Conservation (phyloP, 371 early-diverging fungal species). For the Amoeboradix gromovi region DNA sequence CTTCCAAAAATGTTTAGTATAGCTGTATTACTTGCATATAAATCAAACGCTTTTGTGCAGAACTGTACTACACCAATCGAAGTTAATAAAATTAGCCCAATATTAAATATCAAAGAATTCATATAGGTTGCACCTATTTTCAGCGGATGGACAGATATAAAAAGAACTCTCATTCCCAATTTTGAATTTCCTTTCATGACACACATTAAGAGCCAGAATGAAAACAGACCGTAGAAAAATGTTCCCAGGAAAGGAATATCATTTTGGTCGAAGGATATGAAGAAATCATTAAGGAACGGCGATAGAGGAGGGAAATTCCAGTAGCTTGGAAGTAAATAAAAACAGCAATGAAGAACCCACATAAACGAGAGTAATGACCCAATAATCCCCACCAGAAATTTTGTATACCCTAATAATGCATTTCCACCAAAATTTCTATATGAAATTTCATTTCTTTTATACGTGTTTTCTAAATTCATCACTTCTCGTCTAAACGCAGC, state of each 20-base stretch:
- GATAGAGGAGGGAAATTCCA: constrained; percentile 10
- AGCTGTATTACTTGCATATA: constrained; percentile 17
- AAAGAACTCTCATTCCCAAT: constrained; percentile 20
- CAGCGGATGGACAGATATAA: constrained; percentile 21
- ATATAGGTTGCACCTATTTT: constrained; percentile 21
- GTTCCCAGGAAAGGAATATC: constrained; percentile 19
- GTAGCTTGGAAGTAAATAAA: constrained; percentile 20
- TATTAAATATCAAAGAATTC: constrained; percentile 22
- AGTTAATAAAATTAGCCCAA: constrained; percentile 18
- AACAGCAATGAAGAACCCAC: constrained; percentile 19
- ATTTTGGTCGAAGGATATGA: constrained; percentile 11
- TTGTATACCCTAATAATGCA: constrained; percentile 10
- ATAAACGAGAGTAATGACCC: constrained; percentile 17
- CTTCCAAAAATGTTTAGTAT: too few species aligned
- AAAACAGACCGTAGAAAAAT: constrained; percentile 16
- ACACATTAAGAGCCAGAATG: constrained; percentile 20
- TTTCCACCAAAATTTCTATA: constrained; percentile 19
- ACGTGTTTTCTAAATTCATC: constrained; percentile 18
- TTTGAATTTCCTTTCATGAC: constrained; percentile 20
- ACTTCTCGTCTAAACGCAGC: too few species aligned
- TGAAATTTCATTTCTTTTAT: constrained; percentile 14
- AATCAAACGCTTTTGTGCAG: constrained; percentile 15
- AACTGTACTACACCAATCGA: constrained; percentile 22
- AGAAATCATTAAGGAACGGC: constrained; percentile 16
- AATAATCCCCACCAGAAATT: constrained; percentile 12